Base-by-base conservation (phyloP, 2,329 filamentous ascomycete species). In the Ilyonectria robusta region DNA sequence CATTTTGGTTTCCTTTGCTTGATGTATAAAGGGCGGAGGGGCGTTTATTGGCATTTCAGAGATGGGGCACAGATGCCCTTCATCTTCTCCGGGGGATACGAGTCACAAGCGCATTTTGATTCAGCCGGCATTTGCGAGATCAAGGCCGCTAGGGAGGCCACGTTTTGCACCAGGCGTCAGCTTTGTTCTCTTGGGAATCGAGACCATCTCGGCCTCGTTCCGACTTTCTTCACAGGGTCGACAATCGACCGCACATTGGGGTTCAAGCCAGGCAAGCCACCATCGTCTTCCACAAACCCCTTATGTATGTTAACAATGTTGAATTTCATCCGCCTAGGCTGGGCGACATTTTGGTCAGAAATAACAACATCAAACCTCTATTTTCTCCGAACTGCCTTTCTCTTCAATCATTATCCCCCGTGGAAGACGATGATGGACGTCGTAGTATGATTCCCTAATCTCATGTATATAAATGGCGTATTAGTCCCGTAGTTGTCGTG, bases 221-320 rank as follows among this genome's bases (percentile, higher is more conserved):
- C 70, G 55, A 69, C 58, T 72, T 55, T 57, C 69, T 67, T 70
- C 64, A 65, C 72, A 59, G 67, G 40, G 69, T 75, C 67, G 63
- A 57, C 69, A 62, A 62, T 62, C 56, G 68, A 70, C 71, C 67
- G 63, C 64, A 68, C 62, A 70, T 62, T 62, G 67, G 75, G 75
- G 72, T 71, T 74, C 75, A 75, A 66, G 82, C 84, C 86, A 88
- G 87, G 87, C 88, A 89, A 87, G 88, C 88, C 87, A 89, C 89
- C 88, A 89, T 91, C 89, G 88, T 91, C 89, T 89, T 91, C 88
- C 85, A 86, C 84, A 82, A 82, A 79, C 76, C 77, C 82, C 81
- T 83, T 81, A 89, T 91, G 89, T 91, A 91, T 85, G 88, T 91
- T 91, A 91, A 90, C 81, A 79, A 72, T 75, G 66, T 78, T 78